A percentile compares a stretch with the other conserved stretches of the same genome.
Conservation (phyloP, 2,329 filamentous ascomycete genomes). For the Cladophialophora chaetospira region DNA sequence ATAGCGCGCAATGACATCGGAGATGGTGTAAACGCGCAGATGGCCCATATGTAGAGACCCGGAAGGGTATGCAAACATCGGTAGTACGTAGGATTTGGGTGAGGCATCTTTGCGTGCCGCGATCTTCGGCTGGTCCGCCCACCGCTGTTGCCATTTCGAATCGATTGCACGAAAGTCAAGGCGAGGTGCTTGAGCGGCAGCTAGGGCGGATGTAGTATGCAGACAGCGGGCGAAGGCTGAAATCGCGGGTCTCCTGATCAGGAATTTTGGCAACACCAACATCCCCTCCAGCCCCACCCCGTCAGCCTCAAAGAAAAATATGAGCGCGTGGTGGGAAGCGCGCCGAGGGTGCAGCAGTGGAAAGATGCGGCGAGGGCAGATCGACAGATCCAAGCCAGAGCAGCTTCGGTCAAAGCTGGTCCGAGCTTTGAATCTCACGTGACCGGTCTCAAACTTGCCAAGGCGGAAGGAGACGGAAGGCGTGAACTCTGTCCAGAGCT, state of each 20-base stretch:
- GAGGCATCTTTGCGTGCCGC: neutral
- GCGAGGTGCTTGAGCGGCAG: constrained; percentile 16
- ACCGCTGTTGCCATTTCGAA: constrained; percentile 58
- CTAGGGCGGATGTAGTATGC: constrained; percentile 2
- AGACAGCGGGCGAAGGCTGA: constrained; percentile 14
- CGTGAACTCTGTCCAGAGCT: no score
- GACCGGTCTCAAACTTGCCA: no score
- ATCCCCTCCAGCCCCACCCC: constrained; percentile 24
- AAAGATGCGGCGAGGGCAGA: no score
- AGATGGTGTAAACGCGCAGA: constrained; percentile 85
- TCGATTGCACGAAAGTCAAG: constrained; percentile 52
- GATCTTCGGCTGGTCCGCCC: constrained; percentile 36
- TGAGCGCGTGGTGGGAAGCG: no score
- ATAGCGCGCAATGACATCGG: constrained; percentile 79
- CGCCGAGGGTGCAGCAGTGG: no score
- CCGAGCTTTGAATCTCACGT: no score
- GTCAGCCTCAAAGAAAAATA: neutral
- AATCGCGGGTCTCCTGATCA: constrained; percentile 2
- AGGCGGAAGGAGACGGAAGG: no score
- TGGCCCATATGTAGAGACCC: constrained; percentile 85
- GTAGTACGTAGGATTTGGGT: constrained; percentile 68
- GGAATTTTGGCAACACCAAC: constrained; percentile 7
- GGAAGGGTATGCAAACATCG: constrained; percentile 94
- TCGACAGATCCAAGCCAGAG: no score
- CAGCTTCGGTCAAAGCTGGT: no score